A percentile compares a stretch with the other conserved stretches of the same genome.
Evolutionary conservation across 1,284 basidiomycete species (phyloP).

Genomic region (Ustilago lituana): DNA sequence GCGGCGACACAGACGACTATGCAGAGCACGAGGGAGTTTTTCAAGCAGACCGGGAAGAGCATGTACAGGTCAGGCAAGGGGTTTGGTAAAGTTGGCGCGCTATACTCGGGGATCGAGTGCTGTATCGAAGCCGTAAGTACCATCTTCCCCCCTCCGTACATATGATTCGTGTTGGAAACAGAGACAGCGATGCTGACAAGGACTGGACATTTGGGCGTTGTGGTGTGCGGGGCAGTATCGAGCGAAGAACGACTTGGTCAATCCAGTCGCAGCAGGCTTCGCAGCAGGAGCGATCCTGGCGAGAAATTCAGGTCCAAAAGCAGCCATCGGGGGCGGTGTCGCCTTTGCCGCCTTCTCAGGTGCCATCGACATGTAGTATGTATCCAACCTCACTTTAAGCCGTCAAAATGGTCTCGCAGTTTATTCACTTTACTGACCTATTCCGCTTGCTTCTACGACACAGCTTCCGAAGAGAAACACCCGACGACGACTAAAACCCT

Average conservation of each 20-base stretch:
- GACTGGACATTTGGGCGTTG: too few species aligned
- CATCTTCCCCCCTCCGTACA: too few species aligned
- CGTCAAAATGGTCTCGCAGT: too few species aligned
- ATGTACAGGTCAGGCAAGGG: slow-evolving; percentile 92
- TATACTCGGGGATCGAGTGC: slow-evolving; percentile 94
- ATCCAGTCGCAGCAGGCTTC: slow-evolving; percentile 61
- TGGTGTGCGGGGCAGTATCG: slow-evolving; percentile 47
- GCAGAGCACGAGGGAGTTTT: slow-evolving; percentile 84
- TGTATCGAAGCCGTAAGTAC: slow-evolving; percentile 87
- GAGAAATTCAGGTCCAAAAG: slow-evolving; percentile 60
- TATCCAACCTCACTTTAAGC: too few species aligned
- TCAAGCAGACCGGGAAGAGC: slow-evolving; percentile 91
- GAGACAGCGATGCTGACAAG: too few species aligned
- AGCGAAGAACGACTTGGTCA: slow-evolving; percentile 64
- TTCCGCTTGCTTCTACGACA: neutral
- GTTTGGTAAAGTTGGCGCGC: slow-evolving; percentile 91
- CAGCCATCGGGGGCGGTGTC: slow-evolving; percentile 60
- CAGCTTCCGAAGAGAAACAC: slow-evolving; percentile 54
- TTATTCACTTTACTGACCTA: neutral
- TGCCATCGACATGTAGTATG: slow-evolving; percentile 64
- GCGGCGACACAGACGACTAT: slow-evolving; percentile 44
- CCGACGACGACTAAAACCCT: slow-evolving; percentile 47
- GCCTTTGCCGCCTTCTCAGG: slow-evolving; percentile 66
- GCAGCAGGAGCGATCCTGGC: slow-evolving; percentile 63
- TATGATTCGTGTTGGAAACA: too few species aligned